Evolutionary conservation across 352 stramenopile species (phyloP).

Genomic region (Phytophthora ramorum): DNA sequence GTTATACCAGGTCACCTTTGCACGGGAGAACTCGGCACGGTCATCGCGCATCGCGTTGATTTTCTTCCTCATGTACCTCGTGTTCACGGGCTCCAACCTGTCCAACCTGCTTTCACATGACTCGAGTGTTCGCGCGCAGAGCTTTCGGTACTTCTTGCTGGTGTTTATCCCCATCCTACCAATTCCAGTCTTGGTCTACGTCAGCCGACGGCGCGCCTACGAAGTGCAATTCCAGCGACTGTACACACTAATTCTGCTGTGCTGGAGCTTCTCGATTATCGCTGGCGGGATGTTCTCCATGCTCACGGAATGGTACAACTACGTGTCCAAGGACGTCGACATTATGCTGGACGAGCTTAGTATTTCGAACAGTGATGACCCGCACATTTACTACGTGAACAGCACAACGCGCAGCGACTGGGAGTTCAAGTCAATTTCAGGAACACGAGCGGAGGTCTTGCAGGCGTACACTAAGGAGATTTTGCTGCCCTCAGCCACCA

Average conservation of each 20-base stretch:
- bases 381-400: constrained; percentile 68
- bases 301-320: constrained; percentile 84
- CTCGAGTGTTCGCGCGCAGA: constrained; percentile 53
- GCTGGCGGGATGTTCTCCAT: constrained; percentile 83
- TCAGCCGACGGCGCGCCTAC: constrained; percentile 65
- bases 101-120: constrained; percentile 74
- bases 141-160: constrained; percentile 67
- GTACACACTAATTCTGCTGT: constrained; percentile 72
- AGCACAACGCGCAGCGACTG: constrained; percentile 48
- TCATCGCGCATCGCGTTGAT: constrained; percentile 65
- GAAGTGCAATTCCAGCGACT: constrained; percentile 79
- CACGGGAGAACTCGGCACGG: constrained; percentile 75
- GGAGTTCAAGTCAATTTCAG: constrained; percentile 63
- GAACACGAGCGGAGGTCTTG: constrained; percentile 65
- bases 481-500: constrained; percentile 67
- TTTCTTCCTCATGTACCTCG: constrained; percentile 78
- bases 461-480: constrained; percentile 71
- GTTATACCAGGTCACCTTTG: constrained; percentile 83
- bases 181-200: constrained; percentile 73
- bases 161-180: constrained; percentile 74
- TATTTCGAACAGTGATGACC: constrained; percentile 38
- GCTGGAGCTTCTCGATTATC: constrained; percentile 80
- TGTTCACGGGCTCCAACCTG: constrained; percentile 78
- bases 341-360: constrained; percentile 70
- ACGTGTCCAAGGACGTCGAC: constrained; percentile 71